Evolutionary conservation across 2,329 filamentous ascomycete species (phyloP).

Genomic region (Stagonosporopsis cucurbitacearum): DNA sequence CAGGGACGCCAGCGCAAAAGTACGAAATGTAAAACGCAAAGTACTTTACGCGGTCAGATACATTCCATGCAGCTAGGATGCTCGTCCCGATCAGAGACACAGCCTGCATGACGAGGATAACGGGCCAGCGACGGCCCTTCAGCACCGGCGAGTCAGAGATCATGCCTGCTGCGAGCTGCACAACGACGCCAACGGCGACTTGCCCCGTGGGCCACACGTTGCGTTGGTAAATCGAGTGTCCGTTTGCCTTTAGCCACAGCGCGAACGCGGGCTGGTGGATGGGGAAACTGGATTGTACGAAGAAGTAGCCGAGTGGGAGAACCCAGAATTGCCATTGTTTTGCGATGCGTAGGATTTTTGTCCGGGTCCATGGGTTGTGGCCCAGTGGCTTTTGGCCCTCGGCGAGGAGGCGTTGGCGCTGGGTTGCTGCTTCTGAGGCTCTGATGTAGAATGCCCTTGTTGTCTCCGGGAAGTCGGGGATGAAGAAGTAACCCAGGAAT

Average conservation of each 20-base stretch:
- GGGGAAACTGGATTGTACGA: constrained; percentile 36
- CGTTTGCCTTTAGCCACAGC: constrained; percentile 56
- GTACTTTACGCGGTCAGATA: constrained; percentile 54
- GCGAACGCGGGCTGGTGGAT: constrained; percentile 30
- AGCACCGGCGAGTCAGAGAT: constrained; percentile 36
- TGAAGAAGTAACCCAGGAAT: constrained; percentile 51
- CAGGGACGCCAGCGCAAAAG: constrained; percentile 31
- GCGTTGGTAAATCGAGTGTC: constrained; percentile 54
- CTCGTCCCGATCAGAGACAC: constrained; percentile 51
- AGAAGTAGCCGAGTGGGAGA: constrained; percentile 56
- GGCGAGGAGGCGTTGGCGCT: constrained; percentile 29
- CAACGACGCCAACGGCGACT: constrained; percentile 54
- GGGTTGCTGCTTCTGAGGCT: constrained; percentile 30
- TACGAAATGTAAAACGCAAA: constrained; percentile 36
- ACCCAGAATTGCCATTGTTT: constrained; percentile 59
- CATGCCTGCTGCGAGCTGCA: constrained; percentile 52
- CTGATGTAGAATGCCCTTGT: constrained; percentile 48
- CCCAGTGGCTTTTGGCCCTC: constrained; percentile 46
- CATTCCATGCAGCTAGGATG: constrained; percentile 55
- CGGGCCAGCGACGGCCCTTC: constrained; percentile 44
- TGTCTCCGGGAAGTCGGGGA: constrained; percentile 37
- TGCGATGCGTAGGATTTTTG: constrained; percentile 53
- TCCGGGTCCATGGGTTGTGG: constrained; percentile 45
- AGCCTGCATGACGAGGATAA: constrained; percentile 48
- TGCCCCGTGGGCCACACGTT: constrained; percentile 58